Percentiles rank a stretch among this genome's conserved stretches.
Evolutionary conservation across 108 stramenopile species (phyloP).

Genomic region (Conticribra weissflogii): DNA sequence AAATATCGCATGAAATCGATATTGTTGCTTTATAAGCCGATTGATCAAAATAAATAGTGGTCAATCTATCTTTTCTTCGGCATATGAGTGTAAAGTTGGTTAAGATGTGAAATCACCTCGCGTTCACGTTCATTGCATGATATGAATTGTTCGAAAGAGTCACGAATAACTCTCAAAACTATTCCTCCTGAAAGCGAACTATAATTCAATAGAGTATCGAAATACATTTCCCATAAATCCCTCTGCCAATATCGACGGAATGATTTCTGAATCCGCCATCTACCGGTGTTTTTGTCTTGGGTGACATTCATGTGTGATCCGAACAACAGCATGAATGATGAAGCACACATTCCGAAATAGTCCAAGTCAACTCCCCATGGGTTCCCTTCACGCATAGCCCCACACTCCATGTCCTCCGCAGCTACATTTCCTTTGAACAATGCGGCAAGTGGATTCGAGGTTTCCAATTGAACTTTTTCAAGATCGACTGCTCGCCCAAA

Average conservation of each 20-base stretch:
- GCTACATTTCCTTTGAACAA: conserved; percentile 60
- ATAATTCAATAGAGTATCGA: conserved; percentile 69
- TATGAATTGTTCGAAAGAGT: conserved; percentile 34
- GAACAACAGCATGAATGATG: conserved; percentile 69
- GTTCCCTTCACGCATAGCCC: conserved; percentile 66
- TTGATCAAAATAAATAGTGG: too few species aligned
- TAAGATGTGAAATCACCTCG: conserved; percentile 24
- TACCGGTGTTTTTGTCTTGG: conserved; percentile 36
- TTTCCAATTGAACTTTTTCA: conserved; percentile 14
- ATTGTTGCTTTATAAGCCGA: too few species aligned
- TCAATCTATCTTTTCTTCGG: conserved; percentile 34
- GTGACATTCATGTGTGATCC: conserved; percentile 65
- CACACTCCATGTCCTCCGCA: conserved; percentile 69
- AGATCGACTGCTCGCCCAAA: conserved; percentile 84
- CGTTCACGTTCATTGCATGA: conserved; percentile 28
- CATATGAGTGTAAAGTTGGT: conserved; percentile 28
- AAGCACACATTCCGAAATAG: conserved; percentile 71
- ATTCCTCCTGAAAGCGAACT: conserved; percentile 30
- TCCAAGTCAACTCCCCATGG: conserved; percentile 84
- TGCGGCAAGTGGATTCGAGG: conserved; percentile 37
- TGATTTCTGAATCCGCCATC: conserved; percentile 53
- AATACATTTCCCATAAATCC: conserved; percentile 67
- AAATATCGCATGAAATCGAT: too few species aligned
- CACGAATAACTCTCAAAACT: conserved; percentile 26
- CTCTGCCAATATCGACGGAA: conserved; percentile 75